Percentiles rank a stretch among this genome's conserved stretches.
These are phyloP conservation scores for Aspergillus texensis DNA, from an alignment of 2,329 filamentous ascomycete species.

Conservation along the genomic window DNA sequence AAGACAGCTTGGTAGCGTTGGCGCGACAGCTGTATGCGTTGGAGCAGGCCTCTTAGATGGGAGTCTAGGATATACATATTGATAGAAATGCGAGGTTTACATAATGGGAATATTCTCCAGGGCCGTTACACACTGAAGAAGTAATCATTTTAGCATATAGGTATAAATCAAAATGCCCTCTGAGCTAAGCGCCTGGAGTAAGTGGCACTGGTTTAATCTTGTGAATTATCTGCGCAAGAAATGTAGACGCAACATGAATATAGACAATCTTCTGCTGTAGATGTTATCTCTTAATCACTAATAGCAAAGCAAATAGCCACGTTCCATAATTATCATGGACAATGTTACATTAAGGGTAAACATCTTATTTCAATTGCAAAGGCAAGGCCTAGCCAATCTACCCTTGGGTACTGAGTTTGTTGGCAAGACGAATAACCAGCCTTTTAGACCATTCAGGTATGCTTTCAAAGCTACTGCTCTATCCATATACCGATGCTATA, in stretches of 20 bases:
- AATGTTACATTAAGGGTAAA: background rate
- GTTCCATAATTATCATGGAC: background rate
- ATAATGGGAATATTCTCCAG: too few relatives aligned
- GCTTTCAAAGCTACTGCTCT: background rate
- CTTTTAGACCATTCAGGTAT: too few relatives aligned
- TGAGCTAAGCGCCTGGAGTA: background rate
- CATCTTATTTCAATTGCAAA: background rate
- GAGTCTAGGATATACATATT: background rate
- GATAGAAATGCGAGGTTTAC: background rate
- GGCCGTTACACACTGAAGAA: background rate
- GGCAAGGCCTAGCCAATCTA: too few relatives aligned
- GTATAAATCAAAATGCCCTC: background rate
- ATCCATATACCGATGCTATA: background rate
- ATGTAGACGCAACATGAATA: too few relatives aligned
- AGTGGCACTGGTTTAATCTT: too few relatives aligned
- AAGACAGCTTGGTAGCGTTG: slow-evolving; percentile 24
- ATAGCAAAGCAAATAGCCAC: background rate
- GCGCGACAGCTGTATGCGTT: slow-evolving; percentile 25
- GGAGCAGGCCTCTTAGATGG: slow-evolving; percentile 8
- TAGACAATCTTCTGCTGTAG: background rate
- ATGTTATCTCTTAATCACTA: background rate
- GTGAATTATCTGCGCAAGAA: too few relatives aligned
- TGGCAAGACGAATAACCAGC: too few relatives aligned
- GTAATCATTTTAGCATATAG: background rate
- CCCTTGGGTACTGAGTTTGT: too few relatives aligned